These are phyloP conservation scores for Colletotrichum sp. DNA, from an alignment of 2,329 filamentous ascomycete species.

Conservation along the genomic window DNA sequence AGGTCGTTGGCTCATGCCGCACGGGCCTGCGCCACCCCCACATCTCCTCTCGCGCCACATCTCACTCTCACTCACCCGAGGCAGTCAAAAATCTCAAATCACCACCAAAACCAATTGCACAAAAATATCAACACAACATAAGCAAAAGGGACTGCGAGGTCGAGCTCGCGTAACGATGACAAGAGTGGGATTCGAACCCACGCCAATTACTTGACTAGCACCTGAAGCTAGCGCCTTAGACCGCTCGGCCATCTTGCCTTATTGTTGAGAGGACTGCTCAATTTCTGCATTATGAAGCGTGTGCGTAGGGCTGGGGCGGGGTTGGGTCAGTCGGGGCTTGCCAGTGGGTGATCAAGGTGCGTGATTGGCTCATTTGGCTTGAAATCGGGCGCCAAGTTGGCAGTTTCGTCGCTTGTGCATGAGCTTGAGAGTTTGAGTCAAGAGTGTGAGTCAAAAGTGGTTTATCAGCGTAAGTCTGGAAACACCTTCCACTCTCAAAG, in stretches of 20 bases:
- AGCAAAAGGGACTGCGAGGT: rapidly evolving
- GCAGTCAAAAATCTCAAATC: neutral
- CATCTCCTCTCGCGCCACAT: neutral
- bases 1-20: neutral
- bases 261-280: rapidly evolving
- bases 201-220: neutral
- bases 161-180: rapidly evolving
- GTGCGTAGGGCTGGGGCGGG: neutral
- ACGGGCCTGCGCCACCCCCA: neutral
- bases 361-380: neutral
- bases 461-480: neutral
- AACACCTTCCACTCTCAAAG: neutral
- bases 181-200: neutral
- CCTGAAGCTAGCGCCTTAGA: neutral
- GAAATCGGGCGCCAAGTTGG: neutral
- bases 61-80: neutral
- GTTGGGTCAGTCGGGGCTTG: neutral
- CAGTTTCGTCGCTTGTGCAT: neutral
- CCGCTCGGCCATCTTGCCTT: neutral
- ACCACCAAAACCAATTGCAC: neutral
- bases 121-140: neutral
- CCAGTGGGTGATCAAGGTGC: neutral
- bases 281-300: neutral
- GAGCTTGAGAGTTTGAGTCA: neutral
- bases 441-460: neutral